phyloP scores from a whole-genome alignment of 2,329 filamentous ascomycete species.

The Colletotrichum abscissum region DNA sequence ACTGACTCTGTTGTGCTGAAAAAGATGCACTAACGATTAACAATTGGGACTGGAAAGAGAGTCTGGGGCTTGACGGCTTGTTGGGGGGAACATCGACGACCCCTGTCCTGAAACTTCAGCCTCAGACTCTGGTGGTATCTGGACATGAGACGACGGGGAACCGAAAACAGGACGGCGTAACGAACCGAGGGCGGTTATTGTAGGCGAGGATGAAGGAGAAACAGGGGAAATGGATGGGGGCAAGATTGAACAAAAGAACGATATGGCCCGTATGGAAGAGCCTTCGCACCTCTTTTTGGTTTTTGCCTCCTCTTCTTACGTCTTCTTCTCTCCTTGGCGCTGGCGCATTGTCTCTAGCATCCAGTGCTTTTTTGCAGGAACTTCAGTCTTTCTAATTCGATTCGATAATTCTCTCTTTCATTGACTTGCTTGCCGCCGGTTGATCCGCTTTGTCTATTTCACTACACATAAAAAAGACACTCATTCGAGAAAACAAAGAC shows the following conservation, averaged over 20 bases:
- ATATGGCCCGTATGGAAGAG: not conserved
- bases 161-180: constrained; percentile 1
- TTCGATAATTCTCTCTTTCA: not conserved
- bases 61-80: not conserved
- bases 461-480: not conserved
- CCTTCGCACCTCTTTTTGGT: too few relatives aligned
- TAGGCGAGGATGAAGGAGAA: not conserved
- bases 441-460: constrained; percentile 1
- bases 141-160: constrained; percentile 10
- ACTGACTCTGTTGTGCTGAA: too few relatives aligned
- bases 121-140: constrained; percentile 9
- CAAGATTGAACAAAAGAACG: constrained; percentile 11
- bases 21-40: too few relatives aligned
- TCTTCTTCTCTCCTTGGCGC: constrained; percentile 25
- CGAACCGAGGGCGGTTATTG: not conserved
- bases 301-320: not conserved
- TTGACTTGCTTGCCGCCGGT: constrained; percentile 6
- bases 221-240: not conserved
- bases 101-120: constrained; percentile 39
- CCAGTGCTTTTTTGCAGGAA: not conserved
- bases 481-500: not conserved
- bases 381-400: not conserved
- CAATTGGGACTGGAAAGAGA: not conserved
- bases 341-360: constrained; percentile 22
- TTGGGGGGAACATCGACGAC: not conserved